Conservation (phyloP, 106 monocot species). For the Amphibolis antarctica region DNA sequence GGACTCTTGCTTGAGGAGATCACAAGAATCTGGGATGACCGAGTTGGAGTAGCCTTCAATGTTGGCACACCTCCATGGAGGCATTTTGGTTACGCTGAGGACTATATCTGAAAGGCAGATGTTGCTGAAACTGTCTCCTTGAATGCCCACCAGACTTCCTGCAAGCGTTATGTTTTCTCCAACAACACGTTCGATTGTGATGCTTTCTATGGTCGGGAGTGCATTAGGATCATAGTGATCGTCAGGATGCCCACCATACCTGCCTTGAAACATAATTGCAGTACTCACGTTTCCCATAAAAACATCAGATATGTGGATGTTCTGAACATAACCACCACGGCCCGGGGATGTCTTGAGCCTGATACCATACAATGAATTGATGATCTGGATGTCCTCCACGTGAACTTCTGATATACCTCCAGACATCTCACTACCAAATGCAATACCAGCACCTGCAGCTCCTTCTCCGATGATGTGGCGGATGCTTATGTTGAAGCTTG, state of each 20-base stretch:
- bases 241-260: constrained; percentile 31
- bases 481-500: constrained; percentile 32
- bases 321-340: constrained; percentile 24
- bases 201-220: constrained; percentile 10
- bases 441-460: constrained; percentile 20
- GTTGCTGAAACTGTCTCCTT: constrained; percentile 22
- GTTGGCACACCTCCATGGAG: constrained; percentile 30
- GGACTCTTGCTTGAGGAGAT: constrained; percentile 5
- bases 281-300: constrained; percentile 14
- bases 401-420: constrained; percentile 29
- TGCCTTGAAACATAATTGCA: constrained; percentile 23
- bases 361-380: constrained; percentile 20
- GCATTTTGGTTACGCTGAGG: constrained; percentile 7
- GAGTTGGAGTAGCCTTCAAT: constrained; percentile 24
- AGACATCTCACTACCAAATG: constrained; percentile 43
- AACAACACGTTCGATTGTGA: constrained; percentile 26
- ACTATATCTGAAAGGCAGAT: constrained; percentile 30
- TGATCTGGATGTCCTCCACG: constrained; percentile 20
- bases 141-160: constrained; percentile 24
- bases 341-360: constrained; percentile 26
- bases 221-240: constrained; percentile 22
- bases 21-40: constrained; percentile 22
- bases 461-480: constrained; percentile 10
- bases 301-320: constrained; percentile 17
- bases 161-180: constrained; percentile 23